Conservation (phyloP, 345 rosid genomes). For the Cardamine occulta region DNA sequence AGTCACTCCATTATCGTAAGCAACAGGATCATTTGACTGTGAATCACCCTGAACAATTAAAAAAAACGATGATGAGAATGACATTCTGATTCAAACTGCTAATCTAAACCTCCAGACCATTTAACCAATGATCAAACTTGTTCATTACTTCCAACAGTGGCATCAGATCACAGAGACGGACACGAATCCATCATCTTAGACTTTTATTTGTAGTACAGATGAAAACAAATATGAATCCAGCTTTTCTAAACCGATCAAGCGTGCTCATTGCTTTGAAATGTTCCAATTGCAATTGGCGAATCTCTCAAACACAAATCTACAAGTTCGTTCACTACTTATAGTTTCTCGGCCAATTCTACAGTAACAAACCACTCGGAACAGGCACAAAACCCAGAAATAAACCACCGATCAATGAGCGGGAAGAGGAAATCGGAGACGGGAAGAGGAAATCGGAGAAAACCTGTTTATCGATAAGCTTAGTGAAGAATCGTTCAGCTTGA, state of each 20-base stretch:
- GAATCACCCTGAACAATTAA: constrained; percentile 57
- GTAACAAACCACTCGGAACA: background rate
- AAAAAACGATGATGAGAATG: background rate
- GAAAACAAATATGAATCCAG: background rate
- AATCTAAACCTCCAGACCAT: background rate
- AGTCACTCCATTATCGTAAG: constrained; percentile 66
- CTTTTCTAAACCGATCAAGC: background rate
- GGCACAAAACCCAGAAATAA: background rate
- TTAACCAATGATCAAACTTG: background rate
- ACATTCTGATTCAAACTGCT: background rate
- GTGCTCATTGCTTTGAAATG: constrained; percentile 1
- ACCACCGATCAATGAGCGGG: background rate
- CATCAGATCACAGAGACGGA: background rate
- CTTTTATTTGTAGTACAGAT: background rate
- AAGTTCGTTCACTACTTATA: constrained; percentile 13
- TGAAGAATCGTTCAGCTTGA: constrained; percentile 93
- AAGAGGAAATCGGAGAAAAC: constrained; percentile 36
- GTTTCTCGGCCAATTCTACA: constrained; percentile 17
- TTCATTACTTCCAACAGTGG: background rate
- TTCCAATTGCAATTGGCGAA: background rate
- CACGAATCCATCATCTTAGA: background rate
- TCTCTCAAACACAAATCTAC: constrained; percentile 2
- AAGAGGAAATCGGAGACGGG: background rate
- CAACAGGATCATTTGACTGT: constrained; percentile 79
- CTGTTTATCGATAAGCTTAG: constrained; percentile 95